Evolutionary conservation across 768 basidiomycete species (phyloP), one percentile per base, ranked within the genome.

Genomic region (Suillus subluteus): DNA sequence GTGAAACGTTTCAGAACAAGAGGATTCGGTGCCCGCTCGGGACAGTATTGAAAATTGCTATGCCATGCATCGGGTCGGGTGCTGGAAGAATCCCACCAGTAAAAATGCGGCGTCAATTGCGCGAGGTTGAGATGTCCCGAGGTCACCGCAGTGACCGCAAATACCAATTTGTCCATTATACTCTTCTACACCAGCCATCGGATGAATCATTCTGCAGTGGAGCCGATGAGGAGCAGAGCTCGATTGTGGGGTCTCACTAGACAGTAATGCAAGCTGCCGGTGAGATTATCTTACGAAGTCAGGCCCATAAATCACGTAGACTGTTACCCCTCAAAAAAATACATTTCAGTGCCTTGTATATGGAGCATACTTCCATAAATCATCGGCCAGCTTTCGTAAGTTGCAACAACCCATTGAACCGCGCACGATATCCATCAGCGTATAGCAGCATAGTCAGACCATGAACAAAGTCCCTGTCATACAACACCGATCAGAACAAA

Each of bases 391-490:
- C 82, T 62, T 79, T 78, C 58, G 81, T 67, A 63, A 85, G 73
- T 56, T 76, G 78, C 46, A 76, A 69, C 66, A 85, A 65, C 23
- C 81, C 75, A 37, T 81, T 73, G 70, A 84, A 80, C 61, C 81
- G 76, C 58, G 76, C 75, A 23, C 82, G 79, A 78, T 84, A 86
- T 44, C 71, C 76, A 66, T 87, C 84, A 11, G 80, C 86, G 62
- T 87, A 87, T 50, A 87, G 72, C 50, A 85, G 72, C 40, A 77
- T 78, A 61, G 85, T 73, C 50, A 86, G 75, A 16, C 86, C 86
- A 59, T 80, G 83, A 66, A 86, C 73, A 68, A 85, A 84, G 61
- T 85, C 83, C 85, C 85, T 86, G 65, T 32, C 65, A 63, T n/a
- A 58, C 54, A 66, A 41, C 37, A 41, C 46, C 16, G 9, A 21